phyloP scores from a whole-genome alignment of 768 basidiomycete genomes.

The Trametes cinnabarina region DNA sequence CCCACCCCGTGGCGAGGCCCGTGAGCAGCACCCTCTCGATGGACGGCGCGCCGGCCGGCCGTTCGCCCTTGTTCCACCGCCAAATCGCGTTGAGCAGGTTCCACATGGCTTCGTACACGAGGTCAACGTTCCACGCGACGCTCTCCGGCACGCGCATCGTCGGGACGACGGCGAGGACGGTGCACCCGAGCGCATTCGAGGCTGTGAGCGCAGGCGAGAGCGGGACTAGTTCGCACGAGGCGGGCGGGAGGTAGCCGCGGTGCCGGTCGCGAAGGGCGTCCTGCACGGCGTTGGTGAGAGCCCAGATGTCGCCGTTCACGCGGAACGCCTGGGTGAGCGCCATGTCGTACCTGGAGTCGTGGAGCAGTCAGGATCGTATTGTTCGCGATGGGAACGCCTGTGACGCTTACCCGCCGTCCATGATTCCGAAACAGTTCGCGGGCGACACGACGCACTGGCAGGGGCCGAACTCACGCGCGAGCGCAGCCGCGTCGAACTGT shows the following conservation, averaged over 20 bases:
- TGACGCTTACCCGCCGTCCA: slow-evolving; percentile 22
- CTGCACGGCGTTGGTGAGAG: slow-evolving; percentile 20
- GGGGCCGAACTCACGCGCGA: slow-evolving; percentile 9
- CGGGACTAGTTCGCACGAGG: slow-evolving; percentile 19
- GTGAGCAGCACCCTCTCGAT: slow-evolving; percentile 21
- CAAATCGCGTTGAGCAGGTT: slow-evolving; percentile 17
- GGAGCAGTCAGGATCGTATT: too few relatives aligned
- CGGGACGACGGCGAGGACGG: slow-evolving; percentile 19
- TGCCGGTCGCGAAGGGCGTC: slow-evolving; percentile 5
- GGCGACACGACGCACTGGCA: slow-evolving; percentile 24
- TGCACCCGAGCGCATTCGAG: slow-evolving; percentile 15
- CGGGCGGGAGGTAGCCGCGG: slow-evolving; percentile 20
- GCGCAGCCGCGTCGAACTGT: background rate
- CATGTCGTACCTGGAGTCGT: slow-evolving; percentile 15
- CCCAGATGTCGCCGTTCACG: slow-evolving; percentile 15
- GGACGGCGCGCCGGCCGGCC: slow-evolving; percentile 1
- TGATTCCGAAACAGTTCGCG: slow-evolving; percentile 24
- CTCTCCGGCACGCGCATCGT: slow-evolving; percentile 24
- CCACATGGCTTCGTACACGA: slow-evolving; percentile 24
- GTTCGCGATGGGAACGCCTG: too few relatives aligned
- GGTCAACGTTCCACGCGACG: slow-evolving; percentile 20
- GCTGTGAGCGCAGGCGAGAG: slow-evolving; percentile 15
- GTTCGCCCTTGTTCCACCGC: slow-evolving; percentile 15
- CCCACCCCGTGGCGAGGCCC: slow-evolving; percentile 16
- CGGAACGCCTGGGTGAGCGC: slow-evolving; percentile 19